Evolutionary conservation across 2,329 filamentous ascomycete species (phyloP).

Genomic region (Aspergillus sp.): DNA sequence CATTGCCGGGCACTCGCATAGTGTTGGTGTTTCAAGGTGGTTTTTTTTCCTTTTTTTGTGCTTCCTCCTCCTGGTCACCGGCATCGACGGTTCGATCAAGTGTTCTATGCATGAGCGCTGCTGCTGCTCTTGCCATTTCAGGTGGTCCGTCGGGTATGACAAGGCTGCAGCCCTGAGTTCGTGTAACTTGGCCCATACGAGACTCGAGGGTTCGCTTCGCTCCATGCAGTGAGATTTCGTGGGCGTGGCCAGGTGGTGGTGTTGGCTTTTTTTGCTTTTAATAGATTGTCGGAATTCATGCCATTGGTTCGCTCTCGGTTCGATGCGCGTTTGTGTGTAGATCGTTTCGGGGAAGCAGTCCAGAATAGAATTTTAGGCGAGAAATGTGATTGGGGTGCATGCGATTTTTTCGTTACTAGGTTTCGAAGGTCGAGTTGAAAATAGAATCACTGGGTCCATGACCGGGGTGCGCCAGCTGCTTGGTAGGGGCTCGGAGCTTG

Average conservation of each 20-base stretch:
- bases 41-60: not conserved
- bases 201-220: not conserved
- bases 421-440: not conserved
- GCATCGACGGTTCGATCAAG: not conserved
- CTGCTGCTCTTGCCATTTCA: not conserved
- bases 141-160: not conserved
- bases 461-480: not conserved
- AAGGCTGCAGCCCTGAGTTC: conserved; percentile 3
- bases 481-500: not conserved
- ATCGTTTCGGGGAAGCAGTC: not conserved
- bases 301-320: not conserved
- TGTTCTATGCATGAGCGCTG: not conserved
- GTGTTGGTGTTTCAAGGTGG: not conserved
- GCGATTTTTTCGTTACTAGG: not conserved
- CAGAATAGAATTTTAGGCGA: not conserved
- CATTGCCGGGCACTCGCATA: not conserved
- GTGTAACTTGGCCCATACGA: not conserved
- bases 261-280: not conserved
- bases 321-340: not conserved
- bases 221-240: not conserved
- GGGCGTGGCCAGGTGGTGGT: not conserved
- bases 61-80: not conserved
- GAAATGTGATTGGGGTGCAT: not conserved
- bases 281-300: not conserved
- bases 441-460: conserved; percentile 4